phyloP scores from a whole-genome alignment of 495 filamentous ascomycete species.

The Penicillium canariense region DNA sequence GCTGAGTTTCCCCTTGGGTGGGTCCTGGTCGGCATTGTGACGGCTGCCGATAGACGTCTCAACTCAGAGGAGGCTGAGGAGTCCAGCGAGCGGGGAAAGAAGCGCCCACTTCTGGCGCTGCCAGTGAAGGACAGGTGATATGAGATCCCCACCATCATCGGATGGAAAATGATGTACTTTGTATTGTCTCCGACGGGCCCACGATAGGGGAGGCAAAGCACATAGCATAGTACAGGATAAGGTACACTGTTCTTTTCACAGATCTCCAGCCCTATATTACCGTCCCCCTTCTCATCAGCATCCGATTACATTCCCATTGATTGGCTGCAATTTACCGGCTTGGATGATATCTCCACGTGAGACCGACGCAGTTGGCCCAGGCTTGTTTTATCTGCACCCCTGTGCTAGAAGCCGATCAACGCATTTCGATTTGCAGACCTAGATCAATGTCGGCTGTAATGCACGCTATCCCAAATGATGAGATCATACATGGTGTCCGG shows the following conservation, averaged over 20 bases:
- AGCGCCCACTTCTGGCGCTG: neutral
- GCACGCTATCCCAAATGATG: neutral
- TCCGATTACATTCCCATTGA: neutral
- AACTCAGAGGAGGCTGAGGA: neutral
- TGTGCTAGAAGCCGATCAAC: neutral
- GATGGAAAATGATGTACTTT: too few species aligned
- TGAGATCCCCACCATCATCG: too few species aligned
- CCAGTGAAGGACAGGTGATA: neutral
- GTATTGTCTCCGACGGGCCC: too few species aligned
- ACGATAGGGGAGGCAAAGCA: too few species aligned
- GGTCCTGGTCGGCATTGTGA: neutral
- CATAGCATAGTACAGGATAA: neutral
- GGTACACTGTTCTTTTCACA: neutral
- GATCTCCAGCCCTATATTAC: neutral
- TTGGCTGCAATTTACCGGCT: neutral
- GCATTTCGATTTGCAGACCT: neutral
- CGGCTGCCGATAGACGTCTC: neutral
- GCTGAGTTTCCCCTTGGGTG: neutral
- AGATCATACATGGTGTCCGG: neutral
- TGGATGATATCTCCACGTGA: constrained; percentile 1
- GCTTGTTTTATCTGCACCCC: too few species aligned
- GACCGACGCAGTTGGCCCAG: neutral
- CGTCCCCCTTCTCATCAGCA: neutral
- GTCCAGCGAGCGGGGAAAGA: neutral
- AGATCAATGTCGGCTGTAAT: neutral